These are phyloP conservation scores for Mortierella sp. DNA, from an alignment of 371 early-diverging fungal genomes.

Conservation along the genomic window DNA sequence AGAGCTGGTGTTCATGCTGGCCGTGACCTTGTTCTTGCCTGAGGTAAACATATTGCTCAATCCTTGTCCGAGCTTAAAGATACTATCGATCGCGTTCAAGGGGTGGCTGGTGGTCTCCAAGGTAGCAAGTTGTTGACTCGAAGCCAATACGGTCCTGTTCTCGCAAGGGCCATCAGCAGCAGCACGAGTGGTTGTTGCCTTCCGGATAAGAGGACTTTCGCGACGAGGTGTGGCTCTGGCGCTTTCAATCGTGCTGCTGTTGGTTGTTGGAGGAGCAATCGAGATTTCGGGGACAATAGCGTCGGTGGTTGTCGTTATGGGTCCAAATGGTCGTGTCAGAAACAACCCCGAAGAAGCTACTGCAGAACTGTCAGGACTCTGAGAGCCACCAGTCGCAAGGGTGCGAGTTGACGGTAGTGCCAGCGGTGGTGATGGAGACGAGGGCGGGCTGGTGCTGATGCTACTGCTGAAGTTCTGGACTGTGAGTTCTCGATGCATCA, in stretches of 20 bases:
- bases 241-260: not conserved
- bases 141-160: not conserved
- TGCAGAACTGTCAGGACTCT: not conserved
- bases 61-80: constrained; percentile 27
- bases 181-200: not conserved
- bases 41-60: not conserved
- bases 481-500: constrained; percentile 26
- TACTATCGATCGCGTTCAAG: constrained; percentile 14
- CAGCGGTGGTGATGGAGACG: not conserved
- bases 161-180: not conserved
- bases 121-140: not conserved
- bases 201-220: not conserved
- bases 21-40: not conserved
- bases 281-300: constrained; percentile 18
- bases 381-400: not conserved
- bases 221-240: not conserved
- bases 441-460: not conserved
- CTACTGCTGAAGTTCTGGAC: no score
- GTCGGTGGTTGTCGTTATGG: not conserved
- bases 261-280: constrained; percentile 30
- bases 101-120: not conserved
- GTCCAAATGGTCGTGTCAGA: constrained; percentile 11
- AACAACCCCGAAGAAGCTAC: not conserved
- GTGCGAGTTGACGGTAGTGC: not conserved
- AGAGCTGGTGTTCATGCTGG: not conserved